A percentile compares a stretch with the other conserved stretches of the same genome.
Conservation (phyloP, 495 filamentous ascomycete species). For the Alectoria sarmentosa region DNA sequence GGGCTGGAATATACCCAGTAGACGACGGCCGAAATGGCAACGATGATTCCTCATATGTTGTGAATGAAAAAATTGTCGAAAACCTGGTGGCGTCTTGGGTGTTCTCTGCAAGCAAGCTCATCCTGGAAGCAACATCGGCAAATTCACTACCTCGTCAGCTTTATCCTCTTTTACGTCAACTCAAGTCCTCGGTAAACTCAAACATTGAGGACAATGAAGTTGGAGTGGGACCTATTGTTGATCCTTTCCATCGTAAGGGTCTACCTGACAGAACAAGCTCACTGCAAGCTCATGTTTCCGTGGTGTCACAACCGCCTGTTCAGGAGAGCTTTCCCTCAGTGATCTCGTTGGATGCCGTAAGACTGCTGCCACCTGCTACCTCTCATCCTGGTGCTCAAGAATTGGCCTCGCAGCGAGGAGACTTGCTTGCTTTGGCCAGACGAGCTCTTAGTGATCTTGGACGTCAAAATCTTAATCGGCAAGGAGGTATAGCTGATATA, state of each 20-base stretch:
- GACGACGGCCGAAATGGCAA: slow-evolving; percentile 18
- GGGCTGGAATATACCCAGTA: slow-evolving; percentile 23
- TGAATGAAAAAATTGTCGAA: slow-evolving; percentile 52
- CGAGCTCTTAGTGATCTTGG: slow-evolving; percentile 71
- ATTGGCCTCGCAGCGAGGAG: slow-evolving; percentile 72
- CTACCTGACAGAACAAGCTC: slow-evolving; percentile 42
- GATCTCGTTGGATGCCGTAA: slow-evolving; percentile 16
- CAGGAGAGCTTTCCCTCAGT: slow-evolving; percentile 11
- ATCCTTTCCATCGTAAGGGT: slow-evolving; percentile 18
- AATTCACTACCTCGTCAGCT: slow-evolving; percentile 41
- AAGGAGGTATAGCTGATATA: slow-evolving; percentile 63
- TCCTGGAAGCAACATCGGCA: slow-evolving; percentile 69
- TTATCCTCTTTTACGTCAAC: slow-evolving; percentile 19
- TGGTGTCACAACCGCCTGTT: not conserved
- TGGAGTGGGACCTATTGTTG: slow-evolving; percentile 15
- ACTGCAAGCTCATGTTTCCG: slow-evolving; percentile 27
- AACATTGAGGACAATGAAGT: slow-evolving; percentile 36
- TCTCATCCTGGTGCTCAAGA: slow-evolving; percentile 68
- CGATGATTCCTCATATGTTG: slow-evolving; percentile 13
- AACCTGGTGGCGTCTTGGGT: slow-evolving; percentile 81
- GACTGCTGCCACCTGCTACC: slow-evolving; percentile 21
- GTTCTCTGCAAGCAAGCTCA: slow-evolving; percentile 69
- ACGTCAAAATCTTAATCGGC: slow-evolving; percentile 62
- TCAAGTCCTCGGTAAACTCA: slow-evolving; percentile 20
- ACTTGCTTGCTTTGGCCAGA: slow-evolving; percentile 71